Evolutionary conservation across 441 rosid species (phyloP), one percentile per base, ranked within the genome.

Genomic region (Pelargonium fulgidum): DNA sequence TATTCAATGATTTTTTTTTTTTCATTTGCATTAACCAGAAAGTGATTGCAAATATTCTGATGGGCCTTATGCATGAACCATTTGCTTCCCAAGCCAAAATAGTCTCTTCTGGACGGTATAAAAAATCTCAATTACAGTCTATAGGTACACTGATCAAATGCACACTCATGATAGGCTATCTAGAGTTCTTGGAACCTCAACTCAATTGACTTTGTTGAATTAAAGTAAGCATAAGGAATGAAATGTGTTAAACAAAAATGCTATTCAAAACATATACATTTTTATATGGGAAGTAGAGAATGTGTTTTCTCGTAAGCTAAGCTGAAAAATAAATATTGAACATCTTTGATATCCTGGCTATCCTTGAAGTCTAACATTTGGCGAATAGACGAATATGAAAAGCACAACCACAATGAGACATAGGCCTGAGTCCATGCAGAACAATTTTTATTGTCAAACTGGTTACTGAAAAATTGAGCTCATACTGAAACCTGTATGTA

Each of bases 111-210:
- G 59, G 59, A 20, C 7, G 16, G 58, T 50, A 50, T 12, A 12
- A 26, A 74, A 78, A 62, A 50, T 52, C 63, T 4, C 62, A 62
- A 64, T 7, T 33, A 62, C n/a, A 44, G 69, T 64, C 45, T 39
- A 66, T 66, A 58, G 61, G 63, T 58, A 10, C 63, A 73, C 16
- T 54, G 39, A 58, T 14, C 17, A 65, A 73, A 48, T 20, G 24
- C 19, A 17, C 19, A 16, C 44, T 66, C 39, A 64, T 16, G 26
- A 44, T 73, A 48, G 17, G 45, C 20, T 24, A 58, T 19, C 61
- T 42, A 26, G 48, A 14, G 9, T 48, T 67, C 54, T 65, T 65
- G 14, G 10, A 41, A 56, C 19, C 20, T 12, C 44, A 5, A 20
- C 42, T 16, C 17, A 42, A 54, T 71, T 11, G 64, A 71, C 41